Percentiles rank a stretch among this genome's conserved stretches.
phyloP scores from a whole-genome alignment of 1,284 basidiomycete genomes.

The Ganoderma leucocontextum region DNA sequence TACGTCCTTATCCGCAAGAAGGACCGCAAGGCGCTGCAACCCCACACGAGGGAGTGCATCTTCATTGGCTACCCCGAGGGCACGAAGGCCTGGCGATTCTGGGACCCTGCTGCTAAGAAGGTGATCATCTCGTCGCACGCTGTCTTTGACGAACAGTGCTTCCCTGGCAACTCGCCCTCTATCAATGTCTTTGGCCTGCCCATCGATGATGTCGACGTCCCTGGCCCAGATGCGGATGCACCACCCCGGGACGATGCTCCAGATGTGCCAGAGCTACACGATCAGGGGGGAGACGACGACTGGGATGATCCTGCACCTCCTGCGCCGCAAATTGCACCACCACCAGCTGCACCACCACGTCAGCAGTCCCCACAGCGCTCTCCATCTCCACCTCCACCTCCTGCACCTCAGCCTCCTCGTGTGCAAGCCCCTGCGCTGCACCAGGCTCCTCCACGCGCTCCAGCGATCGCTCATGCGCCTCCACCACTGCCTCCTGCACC shows the following conservation, averaged over 20 bases:
- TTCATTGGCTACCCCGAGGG: too few relatives aligned
- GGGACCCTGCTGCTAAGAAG: too few relatives aligned
- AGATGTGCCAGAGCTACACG: too few relatives aligned
- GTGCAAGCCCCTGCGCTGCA: conserved; percentile 4
- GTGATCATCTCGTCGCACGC: too few relatives aligned
- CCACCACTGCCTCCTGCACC: conserved; percentile 1
- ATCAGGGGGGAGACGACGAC: too few relatives aligned
- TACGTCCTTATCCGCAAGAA: too few relatives aligned
- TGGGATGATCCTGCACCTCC: conserved; percentile 14
- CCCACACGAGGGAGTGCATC: too few relatives aligned
- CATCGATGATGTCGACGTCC: conserved; percentile 25
- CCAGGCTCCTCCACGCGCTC: conserved; percentile 4
- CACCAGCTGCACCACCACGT: conserved; percentile 10
- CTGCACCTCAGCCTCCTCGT: conserved; percentile 6
- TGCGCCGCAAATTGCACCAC: conserved; percentile 4
- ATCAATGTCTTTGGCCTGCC: conserved; percentile 9
- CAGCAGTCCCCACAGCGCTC: not conserved
- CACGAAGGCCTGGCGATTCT: too few relatives aligned
- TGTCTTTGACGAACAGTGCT: too few relatives aligned
- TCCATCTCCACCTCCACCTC: not conserved
- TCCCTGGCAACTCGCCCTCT: too few relatives aligned
- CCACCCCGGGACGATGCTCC: too few relatives aligned
- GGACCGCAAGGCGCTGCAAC: too few relatives aligned
- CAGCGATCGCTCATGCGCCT: not conserved
- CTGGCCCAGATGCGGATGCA: not conserved